Evolutionary conservation across 345 rosid species (phyloP).

Genomic region (Bruguiera parviflora): DNA sequence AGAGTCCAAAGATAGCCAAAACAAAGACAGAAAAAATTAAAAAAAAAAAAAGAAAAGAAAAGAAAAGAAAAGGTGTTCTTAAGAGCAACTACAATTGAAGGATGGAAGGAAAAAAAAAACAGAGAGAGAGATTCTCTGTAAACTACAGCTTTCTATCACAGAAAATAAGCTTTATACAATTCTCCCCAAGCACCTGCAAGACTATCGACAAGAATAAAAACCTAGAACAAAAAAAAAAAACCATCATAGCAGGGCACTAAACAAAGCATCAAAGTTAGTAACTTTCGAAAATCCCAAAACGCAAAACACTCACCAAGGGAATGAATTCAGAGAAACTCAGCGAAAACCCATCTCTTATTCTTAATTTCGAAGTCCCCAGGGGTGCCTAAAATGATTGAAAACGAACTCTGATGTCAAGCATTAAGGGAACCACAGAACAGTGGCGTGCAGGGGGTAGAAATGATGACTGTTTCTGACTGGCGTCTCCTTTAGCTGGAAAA

Average conservation of each 20-base stretch:
- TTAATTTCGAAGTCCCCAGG: constrained; percentile 23
- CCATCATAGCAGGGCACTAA: neutral
- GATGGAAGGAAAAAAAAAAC: neutral
- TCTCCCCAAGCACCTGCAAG: neutral
- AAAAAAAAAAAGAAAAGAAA: neutral
- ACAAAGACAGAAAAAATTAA: neutral
- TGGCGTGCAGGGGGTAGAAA: constrained; percentile 24
- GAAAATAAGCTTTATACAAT: constrained; percentile 1
- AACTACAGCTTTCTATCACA: neutral
- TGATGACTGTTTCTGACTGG: constrained; percentile 13
- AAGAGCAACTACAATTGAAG: neutral
- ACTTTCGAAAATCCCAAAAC: constrained; percentile 24
- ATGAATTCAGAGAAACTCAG: constrained; percentile 11
- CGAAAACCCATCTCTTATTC: constrained; percentile 34
- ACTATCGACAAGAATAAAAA: constrained; percentile 13
- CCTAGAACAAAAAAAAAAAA: constrained; percentile 5
- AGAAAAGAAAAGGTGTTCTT: no score
- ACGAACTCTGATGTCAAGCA: constrained; percentile 57
- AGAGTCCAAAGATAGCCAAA: neutral
- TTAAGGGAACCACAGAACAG: constrained; percentile 54
- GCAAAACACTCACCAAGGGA: constrained; percentile 27
- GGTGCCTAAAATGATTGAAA: constrained; percentile 44
- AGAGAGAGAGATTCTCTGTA: no score
- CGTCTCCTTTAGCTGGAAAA: constrained; percentile 22
- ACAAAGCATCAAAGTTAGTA: constrained; percentile 11